These are phyloP conservation scores for Pythium volutum DNA, from an alignment of 352 stramenopile genomes.

Conservation along the genomic window DNA sequence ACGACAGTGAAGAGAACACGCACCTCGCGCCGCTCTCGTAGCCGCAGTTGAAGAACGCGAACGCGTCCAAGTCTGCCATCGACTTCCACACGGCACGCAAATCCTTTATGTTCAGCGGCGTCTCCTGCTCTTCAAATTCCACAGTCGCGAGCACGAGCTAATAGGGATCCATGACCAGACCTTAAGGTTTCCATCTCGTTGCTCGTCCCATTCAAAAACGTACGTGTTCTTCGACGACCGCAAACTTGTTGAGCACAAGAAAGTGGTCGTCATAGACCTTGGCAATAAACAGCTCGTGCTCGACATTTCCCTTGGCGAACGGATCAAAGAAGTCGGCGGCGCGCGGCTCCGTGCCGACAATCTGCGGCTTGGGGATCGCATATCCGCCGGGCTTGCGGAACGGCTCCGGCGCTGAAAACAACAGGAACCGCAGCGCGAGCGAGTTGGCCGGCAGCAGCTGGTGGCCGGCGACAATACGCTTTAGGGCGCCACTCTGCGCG, in stretches of 20 bases:
- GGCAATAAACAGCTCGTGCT: constrained; percentile 63
- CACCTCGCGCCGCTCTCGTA: constrained; percentile 78
- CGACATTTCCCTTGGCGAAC: constrained; percentile 69
- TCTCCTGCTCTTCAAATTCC: constrained; percentile 66
- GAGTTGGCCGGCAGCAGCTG: constrained; percentile 44
- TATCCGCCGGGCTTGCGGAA: constrained; percentile 25
- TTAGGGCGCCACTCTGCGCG: constrained; percentile 53
- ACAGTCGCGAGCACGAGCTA: constrained; percentile 67
- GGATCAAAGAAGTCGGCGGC: constrained; percentile 51
- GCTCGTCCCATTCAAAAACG: too few species aligned
- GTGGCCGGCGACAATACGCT: constrained; percentile 54
- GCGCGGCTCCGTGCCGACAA: constrained; percentile 22
- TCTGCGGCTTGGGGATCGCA: constrained; percentile 37
- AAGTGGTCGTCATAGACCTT: constrained; percentile 70
- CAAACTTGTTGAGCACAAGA: constrained; percentile 84
- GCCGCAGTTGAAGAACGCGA: constrained; percentile 85
- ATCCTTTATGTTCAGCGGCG: constrained; percentile 43
- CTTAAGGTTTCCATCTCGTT: too few species aligned
- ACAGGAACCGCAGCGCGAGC: constrained; percentile 41
- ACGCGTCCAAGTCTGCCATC: constrained; percentile 65
- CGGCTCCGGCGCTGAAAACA: constrained; percentile 45
- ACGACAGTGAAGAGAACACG: not conserved
- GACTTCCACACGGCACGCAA: constrained; percentile 71
- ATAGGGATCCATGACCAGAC: too few species aligned
- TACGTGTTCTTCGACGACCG: constrained; percentile 74